Evolutionary conservation across 345 rosid genomes (phyloP), one percentile per base, ranked within the genome.

Genomic region (Hibiscus syriacus): DNA sequence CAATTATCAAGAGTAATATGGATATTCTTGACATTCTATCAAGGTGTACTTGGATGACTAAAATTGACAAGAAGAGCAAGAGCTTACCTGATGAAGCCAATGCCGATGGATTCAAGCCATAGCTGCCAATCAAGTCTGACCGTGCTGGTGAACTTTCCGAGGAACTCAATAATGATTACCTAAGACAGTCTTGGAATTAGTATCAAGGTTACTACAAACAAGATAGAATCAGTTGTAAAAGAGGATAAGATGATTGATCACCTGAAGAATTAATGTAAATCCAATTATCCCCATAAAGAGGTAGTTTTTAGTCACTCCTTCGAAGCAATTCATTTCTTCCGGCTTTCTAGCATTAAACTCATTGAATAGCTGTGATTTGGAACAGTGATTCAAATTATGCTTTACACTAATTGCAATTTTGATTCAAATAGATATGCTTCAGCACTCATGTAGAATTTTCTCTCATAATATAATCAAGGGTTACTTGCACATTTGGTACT

Each of bases 301-400:
- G 70, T 68, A 81, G 81, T 91, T 91, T 69, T 82, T 89, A 26
- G 87, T 81, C 65, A 94, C 90, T 67, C 98, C 99, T 0, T 68
- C 66, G 73, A 94, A 94, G 68, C 92, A 86, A 69, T 94, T 94
- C 68, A 91, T 68, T 78, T 89, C 89, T 16, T 94, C 99, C 1
- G 97, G 99, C 73, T 87, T 94, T 65, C 99, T 85, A 68, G 99
- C 92, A 76, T 94, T 94, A 79, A 94, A 91, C 83, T 91, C 99
- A 30, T 89, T 91, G 78, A 89, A 94, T 67, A 94, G 80, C 99
- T 94, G 88, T 20, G 56, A 43, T 68, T 72, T 19, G 56, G 62
- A 30, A 64, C 11, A 69, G 63, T 43, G 34, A 22, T 10, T 11
- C 19, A 20, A 27, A 19, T 59, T 5, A 41, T 3, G 39, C 12